Percentiles rank a stretch among this genome's conserved stretches.
phyloP scores from a whole-genome alignment of 2,329 filamentous ascomycete genomes.

The Fusarium armeniacum region DNA sequence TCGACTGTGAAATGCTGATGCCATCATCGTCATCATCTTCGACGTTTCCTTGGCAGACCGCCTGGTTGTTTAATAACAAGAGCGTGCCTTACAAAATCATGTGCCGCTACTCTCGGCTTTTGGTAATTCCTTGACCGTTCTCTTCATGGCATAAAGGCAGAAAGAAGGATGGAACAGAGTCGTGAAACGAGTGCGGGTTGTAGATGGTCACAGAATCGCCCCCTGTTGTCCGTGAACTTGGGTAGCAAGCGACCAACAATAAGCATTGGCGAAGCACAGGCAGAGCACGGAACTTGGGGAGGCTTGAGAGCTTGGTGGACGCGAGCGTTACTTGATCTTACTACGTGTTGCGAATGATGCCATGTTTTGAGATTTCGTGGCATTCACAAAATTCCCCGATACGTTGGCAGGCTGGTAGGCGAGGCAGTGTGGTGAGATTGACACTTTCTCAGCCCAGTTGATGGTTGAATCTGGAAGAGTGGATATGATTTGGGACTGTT shows the following conservation, averaged over 20 bases:
- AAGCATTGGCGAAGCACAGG: slow-evolving; percentile 5
- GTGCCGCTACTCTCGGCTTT: slow-evolving; percentile 28
- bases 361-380: slow-evolving; percentile 5
- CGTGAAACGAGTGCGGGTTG: slow-evolving; percentile 35
- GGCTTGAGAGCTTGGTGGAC: background rate
- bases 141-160: slow-evolving; percentile 24
- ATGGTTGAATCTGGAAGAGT: slow-evolving; percentile 10
- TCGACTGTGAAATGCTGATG: slow-evolving; percentile 16
- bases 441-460: slow-evolving; percentile 4
- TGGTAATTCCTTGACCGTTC: slow-evolving; percentile 34
- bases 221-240: slow-evolving; percentile 12
- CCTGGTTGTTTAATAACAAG: background rate
- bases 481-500: slow-evolving; percentile 19
- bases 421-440: slow-evolving; percentile 6
- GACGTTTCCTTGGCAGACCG: slow-evolving; percentile 1
- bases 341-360: slow-evolving; percentile 10
- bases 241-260: background rate
- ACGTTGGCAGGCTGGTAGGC: background rate
- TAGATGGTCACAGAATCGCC: slow-evolving; percentile 25
- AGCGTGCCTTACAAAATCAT: slow-evolving; percentile 12
- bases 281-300: slow-evolving; percentile 10
- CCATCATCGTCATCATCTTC: slow-evolving; percentile 15
- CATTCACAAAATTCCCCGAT: slow-evolving; percentile 21
- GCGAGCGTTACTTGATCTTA: background rate
- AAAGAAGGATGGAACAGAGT: slow-evolving; percentile 43